phyloP scores from a whole-genome alignment of 345 rosid species.

The Sapria himalayana region DNA sequence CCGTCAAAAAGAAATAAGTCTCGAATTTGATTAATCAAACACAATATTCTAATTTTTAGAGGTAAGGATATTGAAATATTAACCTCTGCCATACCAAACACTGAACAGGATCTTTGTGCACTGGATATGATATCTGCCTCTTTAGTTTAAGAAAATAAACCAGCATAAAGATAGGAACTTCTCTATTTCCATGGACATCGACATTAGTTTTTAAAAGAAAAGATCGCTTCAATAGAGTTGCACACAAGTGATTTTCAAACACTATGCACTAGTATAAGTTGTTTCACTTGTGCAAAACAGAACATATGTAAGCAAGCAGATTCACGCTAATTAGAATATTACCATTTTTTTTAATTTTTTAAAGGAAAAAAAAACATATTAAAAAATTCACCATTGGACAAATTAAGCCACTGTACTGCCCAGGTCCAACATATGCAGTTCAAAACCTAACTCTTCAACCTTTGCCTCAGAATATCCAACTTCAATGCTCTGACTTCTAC shows the following conservation, averaged over 20 bases:
- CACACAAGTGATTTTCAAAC: not conserved
- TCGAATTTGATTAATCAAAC: no score
- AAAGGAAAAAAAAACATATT: not conserved
- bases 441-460: conserved; percentile 35
- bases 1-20: no score
- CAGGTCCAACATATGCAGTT: conserved; percentile 20
- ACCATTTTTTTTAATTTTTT: not conserved
- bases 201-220: no score
- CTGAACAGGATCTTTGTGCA: no score
- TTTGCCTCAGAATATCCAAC: conserved; percentile 23
- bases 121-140: no score
- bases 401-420: conserved; percentile 29
- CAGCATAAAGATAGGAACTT: no score
- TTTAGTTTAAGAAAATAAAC: no score
- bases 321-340: not conserved
- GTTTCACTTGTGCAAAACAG: not conserved
- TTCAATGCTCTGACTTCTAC: no score
- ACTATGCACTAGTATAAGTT: not conserved
- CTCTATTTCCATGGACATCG: no score
- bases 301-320: conserved; percentile 4
- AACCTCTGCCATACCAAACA: no score
- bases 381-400: conserved; percentile 42
- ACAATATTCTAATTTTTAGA: no score
- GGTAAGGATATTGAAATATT: no score
- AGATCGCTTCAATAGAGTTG: not conserved